phyloP scores from a whole-genome alignment of 257 asterid species.

The Solanum appendiculatum region DNA sequence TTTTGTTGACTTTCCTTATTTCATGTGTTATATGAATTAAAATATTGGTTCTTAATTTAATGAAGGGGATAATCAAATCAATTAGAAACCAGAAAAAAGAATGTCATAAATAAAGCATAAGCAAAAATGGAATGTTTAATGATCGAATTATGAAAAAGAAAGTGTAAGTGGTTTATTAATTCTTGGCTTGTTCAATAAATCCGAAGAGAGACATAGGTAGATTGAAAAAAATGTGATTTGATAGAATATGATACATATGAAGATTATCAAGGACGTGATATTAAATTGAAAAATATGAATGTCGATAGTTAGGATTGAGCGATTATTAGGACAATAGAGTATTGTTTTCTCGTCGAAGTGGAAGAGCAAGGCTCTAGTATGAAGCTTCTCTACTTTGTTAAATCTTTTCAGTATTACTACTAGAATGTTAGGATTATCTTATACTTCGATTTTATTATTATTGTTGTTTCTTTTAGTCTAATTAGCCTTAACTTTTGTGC shows the following conservation, averaged over 20 bases:
- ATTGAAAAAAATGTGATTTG: too few species aligned
- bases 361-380: neutral
- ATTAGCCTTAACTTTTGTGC: too few species aligned
- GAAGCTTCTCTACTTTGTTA: too few species aligned
- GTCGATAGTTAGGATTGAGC: too few species aligned
- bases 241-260: too few species aligned
- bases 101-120: neutral
- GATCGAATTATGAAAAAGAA: neutral
- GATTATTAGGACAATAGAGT: too few species aligned
- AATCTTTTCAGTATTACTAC: neutral
- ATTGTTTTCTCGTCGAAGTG: neutral
- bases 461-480: too few species aligned
- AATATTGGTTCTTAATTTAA: neutral
- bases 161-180: neutral
- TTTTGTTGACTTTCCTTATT: neutral
- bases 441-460: too few species aligned
- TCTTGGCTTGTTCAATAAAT: neutral
- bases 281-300: too few species aligned
- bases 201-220: neutral
- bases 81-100: neutral
- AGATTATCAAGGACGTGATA: too few species aligned
- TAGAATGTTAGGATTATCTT: too few species aligned
- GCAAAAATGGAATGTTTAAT: neutral
- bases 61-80: too few species aligned
- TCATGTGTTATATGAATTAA: neutral